These are phyloP conservation scores for Lasiodiplodia gonubiensis DNA, from an alignment of 2,329 filamentous ascomycete genomes.

Conservation along the genomic window DNA sequence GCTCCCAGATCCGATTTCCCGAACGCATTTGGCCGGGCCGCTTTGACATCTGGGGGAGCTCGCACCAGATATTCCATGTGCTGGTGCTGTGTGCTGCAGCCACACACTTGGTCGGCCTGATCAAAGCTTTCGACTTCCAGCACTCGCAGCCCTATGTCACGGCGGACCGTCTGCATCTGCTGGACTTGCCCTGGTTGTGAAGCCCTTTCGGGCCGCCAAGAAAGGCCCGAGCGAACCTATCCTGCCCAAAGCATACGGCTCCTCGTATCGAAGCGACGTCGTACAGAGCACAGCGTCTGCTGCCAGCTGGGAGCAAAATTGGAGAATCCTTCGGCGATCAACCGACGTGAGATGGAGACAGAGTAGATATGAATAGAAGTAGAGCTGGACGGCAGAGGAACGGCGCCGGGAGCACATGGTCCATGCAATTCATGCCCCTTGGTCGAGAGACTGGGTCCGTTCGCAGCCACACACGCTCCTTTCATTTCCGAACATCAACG, in stretches of 20 bases:
- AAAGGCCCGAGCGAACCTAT: not conserved
- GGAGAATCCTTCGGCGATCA: not conserved
- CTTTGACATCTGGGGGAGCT: constrained; percentile 91
- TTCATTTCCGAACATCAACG: constrained; percentile 19
- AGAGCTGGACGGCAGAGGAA: not conserved
- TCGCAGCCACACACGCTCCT: constrained; percentile 1
- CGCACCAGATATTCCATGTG: constrained; percentile 95
- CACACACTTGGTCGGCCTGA: constrained; percentile 79
- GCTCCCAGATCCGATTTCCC: constrained; percentile 71
- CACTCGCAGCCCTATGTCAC: constrained; percentile 57
- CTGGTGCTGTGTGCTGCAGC: constrained; percentile 82
- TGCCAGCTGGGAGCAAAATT: not conserved
- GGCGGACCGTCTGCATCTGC: constrained; percentile 12
- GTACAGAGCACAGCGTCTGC: not conserved
- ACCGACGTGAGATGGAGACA: not conserved
- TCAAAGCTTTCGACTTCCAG: constrained; percentile 85
- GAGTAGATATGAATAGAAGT: constrained; percentile 16
- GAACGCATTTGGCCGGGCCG: constrained; percentile 77
- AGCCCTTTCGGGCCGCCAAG: not conserved
- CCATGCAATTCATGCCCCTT: constrained; percentile 17
- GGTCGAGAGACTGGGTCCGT: constrained; percentile 1
- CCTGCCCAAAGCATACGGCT: not conserved
- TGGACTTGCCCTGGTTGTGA: constrained; percentile 14
- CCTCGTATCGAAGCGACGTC: not conserved
- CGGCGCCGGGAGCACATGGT: not conserved